Evolutionary conservation across 2,329 filamentous ascomycete species (phyloP), one percentile per base, ranked within the genome.

Genomic region (Cyphellophora europaea): DNA sequence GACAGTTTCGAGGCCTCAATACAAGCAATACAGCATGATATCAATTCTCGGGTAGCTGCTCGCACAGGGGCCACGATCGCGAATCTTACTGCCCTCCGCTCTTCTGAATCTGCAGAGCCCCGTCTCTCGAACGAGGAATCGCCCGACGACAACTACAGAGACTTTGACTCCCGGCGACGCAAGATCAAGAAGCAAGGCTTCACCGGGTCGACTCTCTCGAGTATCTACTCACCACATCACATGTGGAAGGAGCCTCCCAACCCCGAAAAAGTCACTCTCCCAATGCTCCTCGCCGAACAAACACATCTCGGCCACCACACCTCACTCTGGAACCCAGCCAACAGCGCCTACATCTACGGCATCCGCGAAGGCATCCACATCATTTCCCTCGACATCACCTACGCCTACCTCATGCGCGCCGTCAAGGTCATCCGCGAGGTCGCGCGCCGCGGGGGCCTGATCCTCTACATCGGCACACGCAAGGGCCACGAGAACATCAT

Each of bases 261-360:
- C 25, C 80, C 86, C 15, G 70, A 79, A 55, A 82, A 95, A 53
- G 74, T 96, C 42, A 88, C 87, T 31, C 77, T 98, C 40, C 88
- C 95, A 66, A 72, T 94, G 42, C 75, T 98, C 43, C 79, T 94
- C 68, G 84, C 87, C 30, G 78, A 81, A 19, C 86, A 93, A 63
- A 77, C 77, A 36, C 87, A 94, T 62, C 77, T 96, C 59, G 91
- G 91, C 44, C 91, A 98, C 63, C 75, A 83, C 52, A 89, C 82
- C 1, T 84, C 84, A 42, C 72, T 88, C 32, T 98, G 91, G 91
- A 93, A 98, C 62, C 88, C 91, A 8, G 79, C 77, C 34, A 98
- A 96, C 65, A 80, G 87, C 45, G 76, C 83, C 48, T 96, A 96
- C 64, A 96, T 98, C 56, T 88, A 84, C 57, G 91, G 91, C 50